Conservation (phyloP, 441 rosid genomes). For the Aleurites moluccanus region DNA sequence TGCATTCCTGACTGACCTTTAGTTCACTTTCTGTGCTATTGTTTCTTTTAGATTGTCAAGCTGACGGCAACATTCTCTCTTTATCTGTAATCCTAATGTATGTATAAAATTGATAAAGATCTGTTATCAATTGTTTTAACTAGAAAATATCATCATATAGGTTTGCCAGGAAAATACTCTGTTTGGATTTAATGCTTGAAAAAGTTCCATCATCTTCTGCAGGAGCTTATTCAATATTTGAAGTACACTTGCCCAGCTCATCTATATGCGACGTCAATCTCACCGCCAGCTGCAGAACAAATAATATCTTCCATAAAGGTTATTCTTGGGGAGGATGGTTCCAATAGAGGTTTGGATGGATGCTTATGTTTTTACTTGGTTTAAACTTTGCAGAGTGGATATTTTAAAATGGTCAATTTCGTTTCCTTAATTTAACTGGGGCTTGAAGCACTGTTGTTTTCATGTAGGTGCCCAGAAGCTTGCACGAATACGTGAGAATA, state of each 20-base stretch:
- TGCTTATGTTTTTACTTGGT: not conserved
- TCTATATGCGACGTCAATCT: constrained; percentile 82
- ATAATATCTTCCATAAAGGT: constrained; percentile 79
- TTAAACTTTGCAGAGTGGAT: not conserved
- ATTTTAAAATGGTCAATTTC: not conserved
- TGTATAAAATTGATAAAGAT: not conserved
- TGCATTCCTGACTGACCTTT: not conserved
- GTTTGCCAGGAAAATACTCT: not conserved
- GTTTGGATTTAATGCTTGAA: not conserved
- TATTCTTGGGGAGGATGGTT: constrained; percentile 84
- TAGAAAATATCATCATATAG: not conserved
- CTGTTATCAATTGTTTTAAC: not conserved
- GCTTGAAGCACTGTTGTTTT: not conserved
- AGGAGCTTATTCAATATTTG: constrained; percentile 77
- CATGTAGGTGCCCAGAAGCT: constrained; percentile 77
- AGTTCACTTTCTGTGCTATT: not conserved
- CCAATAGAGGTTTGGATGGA: constrained; percentile 59
- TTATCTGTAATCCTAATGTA: not conserved
- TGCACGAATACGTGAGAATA: constrained; percentile 80
- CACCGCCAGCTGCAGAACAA: constrained; percentile 90
- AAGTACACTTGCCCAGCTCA: constrained; percentile 81
- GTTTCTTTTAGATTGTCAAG: not conserved
- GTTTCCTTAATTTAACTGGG: not conserved
- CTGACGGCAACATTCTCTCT: not conserved
- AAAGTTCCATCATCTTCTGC: constrained; percentile 4